These are phyloP conservation scores for Elsinoe perseae DNA, from an alignment of 2,329 filamentous ascomycete species.

Conservation along the genomic window DNA sequence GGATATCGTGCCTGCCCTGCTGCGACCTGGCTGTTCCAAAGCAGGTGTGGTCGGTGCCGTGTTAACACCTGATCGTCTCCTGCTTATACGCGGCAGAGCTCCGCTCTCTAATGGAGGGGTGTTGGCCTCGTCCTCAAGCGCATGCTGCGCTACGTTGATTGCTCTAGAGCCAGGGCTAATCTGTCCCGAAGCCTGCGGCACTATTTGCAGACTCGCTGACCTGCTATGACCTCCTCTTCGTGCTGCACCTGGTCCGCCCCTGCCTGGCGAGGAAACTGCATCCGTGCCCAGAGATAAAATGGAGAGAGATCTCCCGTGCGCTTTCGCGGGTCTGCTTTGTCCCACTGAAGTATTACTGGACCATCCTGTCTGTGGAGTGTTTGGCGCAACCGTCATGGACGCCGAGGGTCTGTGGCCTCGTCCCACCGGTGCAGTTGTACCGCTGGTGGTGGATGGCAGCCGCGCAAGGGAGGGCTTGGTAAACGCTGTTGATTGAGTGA, in stretches of 20 bases:
- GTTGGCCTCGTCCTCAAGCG: conserved; percentile 35
- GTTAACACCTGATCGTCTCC: conserved; percentile 25
- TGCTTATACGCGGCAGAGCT: conserved; percentile 23
- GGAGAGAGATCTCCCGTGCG: conserved; percentile 41
- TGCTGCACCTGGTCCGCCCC: conserved; percentile 18
- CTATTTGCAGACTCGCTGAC: conserved; percentile 73
- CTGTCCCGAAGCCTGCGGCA: conserved; percentile 25
- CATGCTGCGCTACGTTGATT: conserved; percentile 30
- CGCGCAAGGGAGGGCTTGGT: conserved; percentile 22
- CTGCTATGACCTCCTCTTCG: conserved; percentile 60
- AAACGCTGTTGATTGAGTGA: conserved; percentile 30
- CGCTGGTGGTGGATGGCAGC: conserved; percentile 18
- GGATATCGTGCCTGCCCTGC: conserved; percentile 2
- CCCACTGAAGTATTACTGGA: conserved; percentile 30
- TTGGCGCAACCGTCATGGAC: conserved; percentile 45
- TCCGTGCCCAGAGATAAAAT: conserved; percentile 44
- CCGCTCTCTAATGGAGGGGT: conserved; percentile 27
- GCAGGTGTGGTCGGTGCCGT: conserved; percentile 19
- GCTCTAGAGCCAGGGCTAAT: neutral
- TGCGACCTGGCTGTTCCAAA: conserved; percentile 4
- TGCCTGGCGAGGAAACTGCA: neutral
- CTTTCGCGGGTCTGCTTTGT: conserved; percentile 36
- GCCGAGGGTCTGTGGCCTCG: conserved; percentile 58
- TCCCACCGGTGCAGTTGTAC: conserved; percentile 4
- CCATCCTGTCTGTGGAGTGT: conserved; percentile 20